phyloP scores from a whole-genome alignment of 495 filamentous ascomycete genomes.

The Penicillium flavigenum region DNA sequence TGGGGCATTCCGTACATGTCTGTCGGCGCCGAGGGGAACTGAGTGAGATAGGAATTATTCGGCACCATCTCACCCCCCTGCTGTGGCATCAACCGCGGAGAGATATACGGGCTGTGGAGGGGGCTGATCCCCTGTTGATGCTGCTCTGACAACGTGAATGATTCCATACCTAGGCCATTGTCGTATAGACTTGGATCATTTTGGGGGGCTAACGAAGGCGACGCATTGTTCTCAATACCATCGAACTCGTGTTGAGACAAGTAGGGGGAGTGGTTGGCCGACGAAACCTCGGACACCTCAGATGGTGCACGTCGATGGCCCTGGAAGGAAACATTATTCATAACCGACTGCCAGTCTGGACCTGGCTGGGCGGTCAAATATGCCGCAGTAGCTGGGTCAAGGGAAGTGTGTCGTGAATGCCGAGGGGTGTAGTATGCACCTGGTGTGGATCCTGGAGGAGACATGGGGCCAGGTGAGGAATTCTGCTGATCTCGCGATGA shows the following conservation, averaged over 20 bases:
- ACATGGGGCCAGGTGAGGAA: conserved; percentile 51
- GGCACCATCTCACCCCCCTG: conserved; percentile 53
- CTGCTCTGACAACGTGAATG: conserved; percentile 79
- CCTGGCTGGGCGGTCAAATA: conserved; percentile 61
- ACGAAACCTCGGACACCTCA: conserved; percentile 85
- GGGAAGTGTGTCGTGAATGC: conserved; percentile 76
- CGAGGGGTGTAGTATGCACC: conserved; percentile 54
- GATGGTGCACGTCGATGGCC: conserved; percentile 80
- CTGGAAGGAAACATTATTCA: conserved; percentile 63
- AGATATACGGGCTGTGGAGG: conserved; percentile 80
- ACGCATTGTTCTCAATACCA: conserved; percentile 65
- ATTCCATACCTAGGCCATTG: conserved; percentile 71
- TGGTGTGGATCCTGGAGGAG: conserved; percentile 54
- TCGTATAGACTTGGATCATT: conserved; percentile 70
- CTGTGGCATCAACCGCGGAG: conserved; percentile 78
- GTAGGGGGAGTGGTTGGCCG: conserved; percentile 80
- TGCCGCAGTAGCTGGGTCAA: conserved; percentile 75
- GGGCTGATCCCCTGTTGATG: conserved; percentile 67
- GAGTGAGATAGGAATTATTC: conserved; percentile 51
- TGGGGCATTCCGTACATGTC: conserved; percentile 55
- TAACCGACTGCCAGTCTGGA: conserved; percentile 67
- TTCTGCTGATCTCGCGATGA: conserved; percentile 59
- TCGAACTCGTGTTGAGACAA: conserved; percentile 80
- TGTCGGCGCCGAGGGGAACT: conserved; percentile 49
- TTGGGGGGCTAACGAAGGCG: conserved; percentile 75